Evolutionary conservation across 768 basidiomycete species (phyloP).

Genomic region (Hebeloma cylindrosporum): DNA sequence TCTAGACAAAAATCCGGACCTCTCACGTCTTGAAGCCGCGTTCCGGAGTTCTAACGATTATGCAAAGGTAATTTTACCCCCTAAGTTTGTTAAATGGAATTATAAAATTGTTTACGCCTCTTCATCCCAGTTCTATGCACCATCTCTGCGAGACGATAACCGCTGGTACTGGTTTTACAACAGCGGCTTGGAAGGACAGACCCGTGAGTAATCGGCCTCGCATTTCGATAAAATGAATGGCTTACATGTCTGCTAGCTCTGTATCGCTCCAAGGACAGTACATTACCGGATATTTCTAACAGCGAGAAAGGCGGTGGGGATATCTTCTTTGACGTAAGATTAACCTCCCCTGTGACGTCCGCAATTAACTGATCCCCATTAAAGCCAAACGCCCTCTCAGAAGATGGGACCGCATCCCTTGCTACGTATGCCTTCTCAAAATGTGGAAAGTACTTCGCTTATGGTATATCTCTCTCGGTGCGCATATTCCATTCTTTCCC

Average conservation of each 20-base stretch:
- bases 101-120: constrained; percentile 4
- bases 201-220: constrained; percentile 33
- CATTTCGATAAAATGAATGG: neutral
- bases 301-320: constrained; percentile 49
- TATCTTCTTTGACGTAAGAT: constrained; percentile 74
- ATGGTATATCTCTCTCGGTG: constrained; percentile 73
- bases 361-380: constrained; percentile 12
- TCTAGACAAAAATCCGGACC: constrained; percentile 63
- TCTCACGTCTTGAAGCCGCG: constrained; percentile 54
- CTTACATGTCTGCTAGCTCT: constrained; percentile 41
- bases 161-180: constrained; percentile 85
- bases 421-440: constrained; percentile 59
- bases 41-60: constrained; percentile 49
- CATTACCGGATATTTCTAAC: constrained; percentile 54
- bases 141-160: constrained; percentile 58
- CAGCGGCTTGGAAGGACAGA: constrained; percentile 72
- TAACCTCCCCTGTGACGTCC: neutral
- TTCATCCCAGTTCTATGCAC: constrained; percentile 57
- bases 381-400: constrained; percentile 68
- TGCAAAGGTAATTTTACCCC: constrained; percentile 35
- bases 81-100: neutral
- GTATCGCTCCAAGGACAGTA: constrained; percentile 55
- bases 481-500: constrained; percentile 23
- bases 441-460: constrained; percentile 71
- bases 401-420: constrained; percentile 73